Conservation (phyloP, 192 early-diverging fungal species). For the Dissophora globulifera region DNA sequence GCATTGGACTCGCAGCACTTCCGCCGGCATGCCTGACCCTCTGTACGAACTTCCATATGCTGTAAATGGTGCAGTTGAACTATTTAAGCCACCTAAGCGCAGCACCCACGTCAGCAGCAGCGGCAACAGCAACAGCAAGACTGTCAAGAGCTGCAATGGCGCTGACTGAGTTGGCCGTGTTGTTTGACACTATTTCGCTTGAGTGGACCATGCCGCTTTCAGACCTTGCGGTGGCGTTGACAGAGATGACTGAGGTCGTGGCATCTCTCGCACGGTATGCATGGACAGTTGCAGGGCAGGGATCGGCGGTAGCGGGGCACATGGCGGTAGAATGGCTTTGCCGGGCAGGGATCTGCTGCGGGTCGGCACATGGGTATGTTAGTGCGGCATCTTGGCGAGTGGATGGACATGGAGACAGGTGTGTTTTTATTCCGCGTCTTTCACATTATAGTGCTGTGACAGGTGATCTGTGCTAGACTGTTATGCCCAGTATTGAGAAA, state of each 20-base stretch:
- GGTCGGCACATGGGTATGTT: constrained; percentile 33
- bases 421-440: no score
- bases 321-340: constrained; percentile 16
- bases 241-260: constrained; percentile 20
- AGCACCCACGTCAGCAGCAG: constrained; percentile 1
- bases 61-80: constrained; percentile 34
- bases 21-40: constrained; percentile 81
- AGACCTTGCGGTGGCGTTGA: constrained; percentile 17
- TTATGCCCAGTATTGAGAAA: no score
- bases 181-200: constrained; percentile 24
- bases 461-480: no score
- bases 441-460: no score
- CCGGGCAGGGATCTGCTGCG: constrained; percentile 15
- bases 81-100: constrained; percentile 3
- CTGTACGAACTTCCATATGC: constrained; percentile 61
- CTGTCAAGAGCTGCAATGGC: constrained; percentile 27
- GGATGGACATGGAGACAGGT: constrained; percentile 51
- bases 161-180: no score
- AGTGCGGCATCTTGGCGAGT: no score
- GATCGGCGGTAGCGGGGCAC: not conserved
- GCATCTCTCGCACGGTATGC: constrained; percentile 31
- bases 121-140: no score
- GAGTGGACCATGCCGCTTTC: constrained; percentile 23
- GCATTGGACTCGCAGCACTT: constrained; percentile 83
- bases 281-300: constrained; percentile 4